Evolutionary conservation across 2,329 filamentous ascomycete species (phyloP), one percentile per base, ranked within the genome.

Genomic region (Blastomyces emzantsi): DNA sequence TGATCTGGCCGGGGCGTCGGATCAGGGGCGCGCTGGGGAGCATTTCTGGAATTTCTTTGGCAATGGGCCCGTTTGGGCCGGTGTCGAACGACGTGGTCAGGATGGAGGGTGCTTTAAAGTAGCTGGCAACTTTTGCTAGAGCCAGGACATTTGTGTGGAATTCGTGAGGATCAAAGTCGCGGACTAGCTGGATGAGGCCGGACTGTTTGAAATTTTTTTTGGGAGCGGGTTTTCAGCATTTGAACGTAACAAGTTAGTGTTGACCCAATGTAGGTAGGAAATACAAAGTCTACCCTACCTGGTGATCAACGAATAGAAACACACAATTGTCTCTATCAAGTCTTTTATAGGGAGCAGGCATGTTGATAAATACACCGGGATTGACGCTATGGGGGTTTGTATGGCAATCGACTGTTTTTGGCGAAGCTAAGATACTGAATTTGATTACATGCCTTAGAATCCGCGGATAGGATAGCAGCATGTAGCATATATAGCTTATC

Each of bases 21-120:
- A 92, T 83, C 13, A 90, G 77, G 0, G 88, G 83, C 0, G 86
- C 84, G 56, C 83, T 76, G 33, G 88, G 88, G 71, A 89, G 86
- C 83, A 87, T 82, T 15, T 85, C 80, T 5, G 83, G 72, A 66
- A 92, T 88, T 70, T 90, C 88, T 69, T 87, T 84, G 11, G 87
- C 85, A 1, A 91, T 77, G 1, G 83, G 85, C 1, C 89, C 88
- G 72, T 91, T 92, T 59, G 88, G 88, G 3, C 88, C 88, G 74
- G 63, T 77, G 69, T 90, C 82, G 3, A 87, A 85, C 7, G 87
- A 90, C 5, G 85, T 88, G 11, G 87, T 89, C 78, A 92, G 74
- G 64, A 92, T 79, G 6, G 87, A 84, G 5, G 89, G 88, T 2
- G 90, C 72, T 69, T 86, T 76, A 70, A 91, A 92, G 62, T 85